A percentile compares a stretch with the other conserved stretches of the same genome.
phyloP scores from a whole-genome alignment of 495 filamentous ascomycete genomes.

The Trichoderma erinaceum region DNA sequence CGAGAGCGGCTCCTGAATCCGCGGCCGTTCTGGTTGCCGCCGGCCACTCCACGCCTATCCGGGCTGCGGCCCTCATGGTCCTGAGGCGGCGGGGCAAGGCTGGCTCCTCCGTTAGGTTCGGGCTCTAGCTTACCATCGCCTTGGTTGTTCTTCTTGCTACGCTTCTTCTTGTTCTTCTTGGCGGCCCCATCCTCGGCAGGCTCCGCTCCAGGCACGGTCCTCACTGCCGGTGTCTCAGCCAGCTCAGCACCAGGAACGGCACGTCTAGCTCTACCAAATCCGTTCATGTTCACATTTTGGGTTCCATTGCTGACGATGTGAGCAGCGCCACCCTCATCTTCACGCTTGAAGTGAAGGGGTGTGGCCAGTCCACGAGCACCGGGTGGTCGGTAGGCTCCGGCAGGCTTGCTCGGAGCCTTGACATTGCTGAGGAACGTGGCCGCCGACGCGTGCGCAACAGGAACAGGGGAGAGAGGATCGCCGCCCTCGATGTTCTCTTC shows the following conservation, averaged over 20 bases:
- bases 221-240: constrained; percentile 44
- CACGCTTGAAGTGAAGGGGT: constrained; percentile 91
- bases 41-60: constrained; percentile 47
- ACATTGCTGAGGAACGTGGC: constrained; percentile 72
- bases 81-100: constrained; percentile 37
- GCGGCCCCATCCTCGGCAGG: constrained; percentile 70
- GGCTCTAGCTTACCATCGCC: constrained; percentile 26
- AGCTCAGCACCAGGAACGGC: constrained; percentile 49
- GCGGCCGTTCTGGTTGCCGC: constrained; percentile 43
- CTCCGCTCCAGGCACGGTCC: constrained; percentile 56
- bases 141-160: constrained; percentile 82
- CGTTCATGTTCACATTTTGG: constrained; percentile 59
- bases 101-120: constrained; percentile 25
- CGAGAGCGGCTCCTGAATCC: constrained; percentile 31
- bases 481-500: constrained; percentile 51
- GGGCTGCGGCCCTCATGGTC: constrained; percentile 56
- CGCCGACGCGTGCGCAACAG: constrained; percentile 78
- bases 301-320: constrained; percentile 73
- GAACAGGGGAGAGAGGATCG: constrained; percentile 72
- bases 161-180: constrained; percentile 99
- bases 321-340: constrained; percentile 92
- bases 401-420: constrained; percentile 90
- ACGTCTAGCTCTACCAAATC: constrained; percentile 66
- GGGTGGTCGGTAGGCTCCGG: constrained; percentile 93
- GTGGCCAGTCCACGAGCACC: constrained; percentile 85